A percentile compares a stretch with the other conserved stretches of the same genome.
Conservation (phyloP, 371 early-diverging fungal species). For the Lichtheimia ornata region DNA sequence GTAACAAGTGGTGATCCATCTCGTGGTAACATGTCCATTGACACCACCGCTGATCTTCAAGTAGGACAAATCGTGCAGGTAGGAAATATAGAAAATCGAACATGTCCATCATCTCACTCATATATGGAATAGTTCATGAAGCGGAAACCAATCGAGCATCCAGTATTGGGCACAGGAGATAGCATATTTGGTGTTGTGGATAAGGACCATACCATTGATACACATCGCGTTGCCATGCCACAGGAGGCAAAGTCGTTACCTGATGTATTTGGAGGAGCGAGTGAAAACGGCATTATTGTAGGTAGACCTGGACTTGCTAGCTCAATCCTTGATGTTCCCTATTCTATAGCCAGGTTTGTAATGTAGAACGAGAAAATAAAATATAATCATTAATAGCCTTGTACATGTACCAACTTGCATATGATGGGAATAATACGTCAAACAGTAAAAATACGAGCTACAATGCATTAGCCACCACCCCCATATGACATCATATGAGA, state of each 20-base stretch:
- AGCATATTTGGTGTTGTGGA: constrained; percentile 32
- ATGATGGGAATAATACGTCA: too few species aligned
- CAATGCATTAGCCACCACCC: too few species aligned
- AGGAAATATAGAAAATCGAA: constrained; percentile 11
- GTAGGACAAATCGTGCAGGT: constrained; percentile 66
- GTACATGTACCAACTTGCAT: too few species aligned
- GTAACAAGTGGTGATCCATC: constrained; percentile 79
- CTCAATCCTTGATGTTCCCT: constrained; percentile 45
- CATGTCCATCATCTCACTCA: constrained; percentile 1
- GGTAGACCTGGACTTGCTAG: constrained; percentile 37
- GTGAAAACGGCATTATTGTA: constrained; percentile 59
- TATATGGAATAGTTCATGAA: constrained; percentile 12
- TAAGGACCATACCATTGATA: constrained; percentile 36
- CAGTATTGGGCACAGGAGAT: not conserved
- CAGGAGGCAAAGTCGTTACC: constrained; percentile 3
- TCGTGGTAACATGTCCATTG: constrained; percentile 74
- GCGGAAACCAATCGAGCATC: not conserved
- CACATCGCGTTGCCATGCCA: constrained; percentile 23
- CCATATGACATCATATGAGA: too few species aligned
- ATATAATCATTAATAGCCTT: too few species aligned
- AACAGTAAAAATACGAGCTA: too few species aligned
- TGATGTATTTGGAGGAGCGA: constrained; percentile 54
- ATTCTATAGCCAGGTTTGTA: constrained; percentile 28
- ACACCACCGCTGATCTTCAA: constrained; percentile 64
- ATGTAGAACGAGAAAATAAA: constrained; percentile 5